Conservation (phyloP, 257 asterid species). For the Handroanthus guayacan region DNA sequence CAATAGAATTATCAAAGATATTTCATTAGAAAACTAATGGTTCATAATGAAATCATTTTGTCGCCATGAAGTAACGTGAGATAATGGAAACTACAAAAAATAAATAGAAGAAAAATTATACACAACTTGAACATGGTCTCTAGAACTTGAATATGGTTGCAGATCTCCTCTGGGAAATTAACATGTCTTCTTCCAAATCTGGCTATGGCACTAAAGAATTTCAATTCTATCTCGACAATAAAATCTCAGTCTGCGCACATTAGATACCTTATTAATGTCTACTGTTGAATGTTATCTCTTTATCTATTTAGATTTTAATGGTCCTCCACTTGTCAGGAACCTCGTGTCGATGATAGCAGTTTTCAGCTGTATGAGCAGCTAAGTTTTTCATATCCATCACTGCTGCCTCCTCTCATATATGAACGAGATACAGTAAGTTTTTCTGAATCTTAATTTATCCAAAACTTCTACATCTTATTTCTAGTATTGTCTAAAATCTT, state of each 20-base stretch:
- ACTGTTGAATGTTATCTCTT: not conserved
- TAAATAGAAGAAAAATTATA: not conserved
- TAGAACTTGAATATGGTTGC: no score
- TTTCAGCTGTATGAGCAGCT: conserved; percentile 77
- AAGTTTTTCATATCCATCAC: conserved; percentile 79
- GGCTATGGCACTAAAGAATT: not conserved
- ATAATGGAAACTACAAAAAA: no score
- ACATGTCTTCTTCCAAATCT: not conserved
- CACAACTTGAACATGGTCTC: not conserved
- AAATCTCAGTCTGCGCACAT: not conserved
- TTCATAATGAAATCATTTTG: no score
- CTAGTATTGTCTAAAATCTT: not conserved
- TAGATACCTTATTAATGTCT: not conserved
- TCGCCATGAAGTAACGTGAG: no score
- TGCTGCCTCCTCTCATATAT: conserved; percentile 77
- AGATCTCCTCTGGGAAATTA: no score
- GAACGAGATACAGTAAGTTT: conserved; percentile 87
- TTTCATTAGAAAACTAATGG: no score
- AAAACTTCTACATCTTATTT: no score
- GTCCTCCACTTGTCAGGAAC: conserved; percentile 49
- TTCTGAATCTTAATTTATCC: not conserved
- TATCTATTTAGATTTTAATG: not conserved
- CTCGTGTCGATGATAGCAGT: conserved; percentile 47
- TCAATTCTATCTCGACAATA: not conserved
- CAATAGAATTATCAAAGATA: not conserved